A percentile compares a stretch with the other conserved stretches of the same genome.
These are phyloP conservation scores for Psilocybe subaeruginosa DNA, from an alignment of 768 basidiomycete genomes.

Conservation along the genomic window DNA sequence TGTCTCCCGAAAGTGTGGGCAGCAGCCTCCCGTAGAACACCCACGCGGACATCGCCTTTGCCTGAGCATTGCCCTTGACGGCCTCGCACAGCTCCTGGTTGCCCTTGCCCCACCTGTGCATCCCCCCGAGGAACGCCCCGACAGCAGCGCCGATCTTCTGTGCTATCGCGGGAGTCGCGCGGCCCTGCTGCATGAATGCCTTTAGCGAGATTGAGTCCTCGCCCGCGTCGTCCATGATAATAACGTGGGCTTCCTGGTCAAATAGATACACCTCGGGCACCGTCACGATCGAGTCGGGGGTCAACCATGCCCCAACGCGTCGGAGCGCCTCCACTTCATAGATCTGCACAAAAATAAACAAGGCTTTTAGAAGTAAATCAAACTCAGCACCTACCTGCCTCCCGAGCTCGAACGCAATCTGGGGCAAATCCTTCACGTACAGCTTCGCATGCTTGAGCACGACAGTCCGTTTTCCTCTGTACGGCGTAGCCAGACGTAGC, in stretches of 20 bases:
- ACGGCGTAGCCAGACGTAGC: constrained; percentile 41
- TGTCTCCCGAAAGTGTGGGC: constrained; percentile 36
- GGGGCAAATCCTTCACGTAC: constrained; percentile 34
- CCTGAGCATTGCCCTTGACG: constrained; percentile 44
- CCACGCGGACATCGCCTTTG: constrained; percentile 40
- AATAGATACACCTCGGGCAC: constrained; percentile 53
- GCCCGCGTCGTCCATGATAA: constrained; percentile 70
- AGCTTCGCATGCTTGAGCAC: constrained; percentile 63
- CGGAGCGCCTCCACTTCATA: constrained; percentile 53
- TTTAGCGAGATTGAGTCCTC: constrained; percentile 41
- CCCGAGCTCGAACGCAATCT: constrained; percentile 33
- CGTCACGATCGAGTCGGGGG: constrained; percentile 40
- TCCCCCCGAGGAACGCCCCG: constrained; percentile 53
- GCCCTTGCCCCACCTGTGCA: constrained; percentile 54
- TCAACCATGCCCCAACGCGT: constrained; percentile 40
- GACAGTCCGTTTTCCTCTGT: constrained; percentile 46
- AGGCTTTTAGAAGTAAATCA: background rate
- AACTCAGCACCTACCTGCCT: constrained; percentile 50
- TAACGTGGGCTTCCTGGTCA: constrained; percentile 49
- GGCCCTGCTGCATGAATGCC: constrained; percentile 36
- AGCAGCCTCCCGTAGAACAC: constrained; percentile 49
- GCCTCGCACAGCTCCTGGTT: constrained; percentile 25
- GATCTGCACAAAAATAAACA: constrained; percentile 22
- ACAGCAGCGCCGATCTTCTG: constrained; percentile 52
- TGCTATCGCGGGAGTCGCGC: constrained; percentile 31